Conservation (phyloP, 257 asterid genomes). For the Plantago ovata region DNA sequence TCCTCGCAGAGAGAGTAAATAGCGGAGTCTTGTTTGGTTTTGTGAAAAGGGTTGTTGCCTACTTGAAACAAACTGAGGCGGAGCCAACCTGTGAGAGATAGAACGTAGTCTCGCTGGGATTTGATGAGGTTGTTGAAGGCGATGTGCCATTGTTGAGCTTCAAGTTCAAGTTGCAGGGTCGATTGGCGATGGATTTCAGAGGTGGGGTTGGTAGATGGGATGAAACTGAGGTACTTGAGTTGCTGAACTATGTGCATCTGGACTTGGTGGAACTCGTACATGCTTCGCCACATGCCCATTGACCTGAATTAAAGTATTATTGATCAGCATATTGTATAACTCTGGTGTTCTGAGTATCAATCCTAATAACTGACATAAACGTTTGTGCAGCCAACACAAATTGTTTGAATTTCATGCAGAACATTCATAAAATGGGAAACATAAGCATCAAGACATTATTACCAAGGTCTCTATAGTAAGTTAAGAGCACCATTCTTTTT, state of each 20-base stretch:
- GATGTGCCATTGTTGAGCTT: slow-evolving; percentile 93
- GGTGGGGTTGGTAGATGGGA: slow-evolving; percentile 61
- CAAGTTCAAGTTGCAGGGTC: slow-evolving; percentile 92
- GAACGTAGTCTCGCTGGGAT: slow-evolving; percentile 80
- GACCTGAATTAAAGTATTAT: slow-evolving; percentile 36
- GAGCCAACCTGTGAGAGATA: slow-evolving; percentile 90
- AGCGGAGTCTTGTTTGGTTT: slow-evolving; percentile 58
- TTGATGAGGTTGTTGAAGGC: slow-evolving; percentile 83
- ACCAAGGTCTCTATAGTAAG: too few relatives aligned
- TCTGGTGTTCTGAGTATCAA: too few relatives aligned
- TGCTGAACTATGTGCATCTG: slow-evolving; percentile 95
- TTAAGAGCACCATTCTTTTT: too few relatives aligned
- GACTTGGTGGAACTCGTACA: slow-evolving; percentile 95
- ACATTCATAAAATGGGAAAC: too few relatives aligned
- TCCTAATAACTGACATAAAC: too few relatives aligned
- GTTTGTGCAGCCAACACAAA: too few relatives aligned
- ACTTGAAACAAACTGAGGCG: slow-evolving; percentile 87
- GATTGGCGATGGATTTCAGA: slow-evolving; percentile 91
- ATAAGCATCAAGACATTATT: too few relatives aligned
- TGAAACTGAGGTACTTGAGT: slow-evolving; percentile 65
- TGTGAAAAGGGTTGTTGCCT: slow-evolving; percentile 49
- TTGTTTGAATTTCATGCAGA: too few relatives aligned
- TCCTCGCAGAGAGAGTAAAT: slow-evolving; percentile 89
- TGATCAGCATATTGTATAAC: too few relatives aligned
- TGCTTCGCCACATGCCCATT: slow-evolving; percentile 96